phyloP scores from a whole-genome alignment of 1,284 basidiomycete genomes.

The Omphalotus olearius region DNA sequence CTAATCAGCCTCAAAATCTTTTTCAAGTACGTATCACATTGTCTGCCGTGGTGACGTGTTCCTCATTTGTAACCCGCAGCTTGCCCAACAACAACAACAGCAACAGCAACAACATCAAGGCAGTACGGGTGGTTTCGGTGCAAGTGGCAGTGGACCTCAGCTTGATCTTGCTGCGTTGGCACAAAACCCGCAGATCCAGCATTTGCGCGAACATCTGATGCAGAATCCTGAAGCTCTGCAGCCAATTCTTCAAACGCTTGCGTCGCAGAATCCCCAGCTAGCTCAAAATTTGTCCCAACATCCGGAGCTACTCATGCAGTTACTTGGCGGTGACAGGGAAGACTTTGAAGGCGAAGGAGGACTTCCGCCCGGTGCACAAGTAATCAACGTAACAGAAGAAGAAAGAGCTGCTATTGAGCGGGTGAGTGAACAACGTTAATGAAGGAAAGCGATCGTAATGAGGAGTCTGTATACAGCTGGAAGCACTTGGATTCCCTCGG shows the following conservation, averaged over 20 bases:
- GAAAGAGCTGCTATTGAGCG: constrained; percentile 85
- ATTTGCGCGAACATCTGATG: constrained; percentile 65
- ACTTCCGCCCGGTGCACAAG: constrained; percentile 59
- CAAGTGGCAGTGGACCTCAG: constrained; percentile 29
- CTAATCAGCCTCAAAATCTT: constrained; percentile 60
- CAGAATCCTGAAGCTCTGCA: constrained; percentile 80
- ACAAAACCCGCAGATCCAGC: constrained; percentile 60
- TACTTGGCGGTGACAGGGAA: constrained; percentile 49
- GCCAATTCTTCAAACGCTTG: constrained; percentile 81
- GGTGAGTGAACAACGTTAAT: constrained; percentile 39
- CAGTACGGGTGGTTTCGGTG: constrained; percentile 18
- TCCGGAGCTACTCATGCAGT: constrained; percentile 65
- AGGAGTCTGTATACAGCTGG: constrained; percentile 47
- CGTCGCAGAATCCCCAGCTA: constrained; percentile 67
- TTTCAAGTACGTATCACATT: constrained; percentile 57
- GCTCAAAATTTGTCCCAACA: constrained; percentile 64
- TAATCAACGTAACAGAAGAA: constrained; percentile 78
- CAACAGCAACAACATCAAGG: constrained; percentile 26
- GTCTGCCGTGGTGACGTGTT: neutral
- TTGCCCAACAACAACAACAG: constrained; percentile 73
- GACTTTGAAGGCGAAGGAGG: constrained; percentile 42
- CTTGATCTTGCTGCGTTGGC: constrained; percentile 53
- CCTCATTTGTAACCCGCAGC: constrained; percentile 30
- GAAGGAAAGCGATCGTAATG: constrained; percentile 6
- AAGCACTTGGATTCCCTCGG: constrained; percentile 82